A percentile compares a stretch with the other conserved stretches of the same genome.
These are phyloP conservation scores for Leptographium galeiforme DNA, from an alignment of 2,329 filamentous ascomycete genomes.

Conservation along the genomic window DNA sequence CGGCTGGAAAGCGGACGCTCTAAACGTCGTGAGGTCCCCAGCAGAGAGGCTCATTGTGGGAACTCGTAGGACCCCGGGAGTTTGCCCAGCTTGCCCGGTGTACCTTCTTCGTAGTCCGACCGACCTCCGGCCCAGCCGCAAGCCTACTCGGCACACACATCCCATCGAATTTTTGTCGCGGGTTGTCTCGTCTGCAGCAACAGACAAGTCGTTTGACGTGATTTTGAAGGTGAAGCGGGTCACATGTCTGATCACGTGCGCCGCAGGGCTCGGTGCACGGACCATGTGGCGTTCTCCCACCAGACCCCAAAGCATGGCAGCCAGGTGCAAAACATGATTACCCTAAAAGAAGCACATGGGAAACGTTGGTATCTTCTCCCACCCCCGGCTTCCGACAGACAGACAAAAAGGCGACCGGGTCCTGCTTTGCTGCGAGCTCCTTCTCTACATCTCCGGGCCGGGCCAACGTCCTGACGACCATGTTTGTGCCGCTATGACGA, in stretches of 20 bases:
- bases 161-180: background rate
- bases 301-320: background rate
- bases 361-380: background rate
- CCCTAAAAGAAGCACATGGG: conserved; percentile 1
- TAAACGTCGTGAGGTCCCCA: conserved; percentile 31
- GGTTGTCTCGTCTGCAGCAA: too few relatives aligned
- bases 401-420: background rate
- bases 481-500: conserved; percentile 3
- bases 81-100: background rate
- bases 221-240: too few relatives aligned
- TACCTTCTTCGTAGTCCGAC: background rate
- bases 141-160: background rate
- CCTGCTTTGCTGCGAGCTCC: background rate
- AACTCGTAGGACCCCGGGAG: background rate
- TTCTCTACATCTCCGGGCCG: background rate
- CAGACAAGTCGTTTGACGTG: background rate
- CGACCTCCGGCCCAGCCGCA: background rate
- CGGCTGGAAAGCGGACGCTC: conserved; percentile 34
- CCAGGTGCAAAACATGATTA: conserved; percentile 1
- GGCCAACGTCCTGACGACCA: background rate
- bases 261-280: background rate
- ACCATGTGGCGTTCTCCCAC: background rate
- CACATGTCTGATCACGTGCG: background rate
- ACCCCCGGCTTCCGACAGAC: background rate
- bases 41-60: background rate